Evolutionary conservation across 306 rosid genomes (phyloP).

Genomic region (Rosa multiflora): DNA sequence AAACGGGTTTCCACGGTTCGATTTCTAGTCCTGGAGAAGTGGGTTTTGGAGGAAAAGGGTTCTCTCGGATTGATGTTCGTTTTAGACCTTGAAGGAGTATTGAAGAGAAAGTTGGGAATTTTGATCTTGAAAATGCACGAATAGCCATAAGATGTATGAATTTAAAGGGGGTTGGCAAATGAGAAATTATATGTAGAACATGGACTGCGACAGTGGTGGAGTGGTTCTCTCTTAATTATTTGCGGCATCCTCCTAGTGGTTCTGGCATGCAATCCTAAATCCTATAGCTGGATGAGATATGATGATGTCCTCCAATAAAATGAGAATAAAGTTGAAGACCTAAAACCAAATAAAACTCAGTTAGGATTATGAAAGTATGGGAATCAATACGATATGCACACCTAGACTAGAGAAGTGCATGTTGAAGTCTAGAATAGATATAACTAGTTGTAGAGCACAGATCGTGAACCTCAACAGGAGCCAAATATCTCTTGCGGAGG

Average conservation of each 20-base stretch:
- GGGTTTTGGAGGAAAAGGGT: constrained; percentile 17
- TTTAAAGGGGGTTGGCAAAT: background rate
- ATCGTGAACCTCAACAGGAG: constrained; percentile 51
- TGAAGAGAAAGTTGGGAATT: constrained; percentile 30
- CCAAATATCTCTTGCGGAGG: constrained; percentile 96
- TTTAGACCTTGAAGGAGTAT: constrained; percentile 22
- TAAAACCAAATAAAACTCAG: background rate
- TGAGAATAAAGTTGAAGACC: background rate
- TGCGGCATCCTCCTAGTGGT: background rate
- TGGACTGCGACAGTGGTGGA: background rate
- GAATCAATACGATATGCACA: background rate
- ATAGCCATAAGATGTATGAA: constrained; percentile 39
- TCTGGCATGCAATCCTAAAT: background rate
- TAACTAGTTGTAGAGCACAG: background rate
- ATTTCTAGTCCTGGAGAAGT: constrained; percentile 19
- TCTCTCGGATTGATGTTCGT: constrained; percentile 18
- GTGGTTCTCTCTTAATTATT: background rate
- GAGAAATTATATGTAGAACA: background rate
- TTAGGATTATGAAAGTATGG: background rate
- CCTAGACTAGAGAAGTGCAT: background rate
- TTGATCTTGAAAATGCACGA: constrained; percentile 50
- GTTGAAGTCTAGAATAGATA: background rate
- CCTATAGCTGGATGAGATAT: background rate
- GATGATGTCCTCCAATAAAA: background rate
- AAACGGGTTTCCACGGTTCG: constrained; percentile 20